Conservation (phyloP, 1,284 basidiomycete species). For the Apiotrichum veenhuisii region DNA sequence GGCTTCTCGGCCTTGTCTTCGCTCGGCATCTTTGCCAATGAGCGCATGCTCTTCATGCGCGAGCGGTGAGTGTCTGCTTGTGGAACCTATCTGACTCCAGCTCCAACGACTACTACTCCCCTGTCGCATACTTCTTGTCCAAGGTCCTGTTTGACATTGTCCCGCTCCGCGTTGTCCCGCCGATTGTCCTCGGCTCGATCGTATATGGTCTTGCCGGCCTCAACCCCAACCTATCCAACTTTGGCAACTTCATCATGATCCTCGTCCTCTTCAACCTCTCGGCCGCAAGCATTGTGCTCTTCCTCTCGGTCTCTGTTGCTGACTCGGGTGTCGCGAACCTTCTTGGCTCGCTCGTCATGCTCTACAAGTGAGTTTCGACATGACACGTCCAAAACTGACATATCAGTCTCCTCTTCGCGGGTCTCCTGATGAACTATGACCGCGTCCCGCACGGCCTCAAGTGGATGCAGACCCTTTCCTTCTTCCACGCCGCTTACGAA, state of each 20-base stretch:
- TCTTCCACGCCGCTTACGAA: slow-evolving; percentile 99
- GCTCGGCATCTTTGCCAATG: slow-evolving; percentile 85
- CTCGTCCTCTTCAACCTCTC: slow-evolving; percentile 93
- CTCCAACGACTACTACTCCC: slow-evolving; percentile 93
- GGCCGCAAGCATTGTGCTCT: slow-evolving; percentile 83
- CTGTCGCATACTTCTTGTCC: slow-evolving; percentile 90
- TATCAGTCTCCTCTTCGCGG: slow-evolving; percentile 83
- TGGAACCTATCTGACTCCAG: slow-evolving; percentile 50
- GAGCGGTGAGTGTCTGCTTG: slow-evolving; percentile 63
- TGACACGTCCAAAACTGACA: background rate
- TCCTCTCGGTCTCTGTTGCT: slow-evolving; percentile 81
- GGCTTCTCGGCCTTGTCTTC: slow-evolving; percentile 94
- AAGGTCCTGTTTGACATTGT: slow-evolving; percentile 96
- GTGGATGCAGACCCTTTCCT: slow-evolving; percentile 86
- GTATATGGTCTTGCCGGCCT: slow-evolving; percentile 90
- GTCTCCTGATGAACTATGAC: slow-evolving; percentile 89
- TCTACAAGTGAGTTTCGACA: slow-evolving; percentile 76
- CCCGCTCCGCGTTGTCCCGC: slow-evolving; percentile 87
- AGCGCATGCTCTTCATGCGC: slow-evolving; percentile 91
- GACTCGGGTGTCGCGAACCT: slow-evolving; percentile 85
- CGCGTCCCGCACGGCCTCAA: slow-evolving; percentile 67
- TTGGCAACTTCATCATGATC: slow-evolving; percentile 97
- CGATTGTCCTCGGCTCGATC: slow-evolving; percentile 89
- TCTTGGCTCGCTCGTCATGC: slow-evolving; percentile 90
- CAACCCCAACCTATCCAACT: slow-evolving; percentile 78